Base-by-base conservation (phyloP, 805 yeast species). In the Cyberlindnera petersonii region DNA sequence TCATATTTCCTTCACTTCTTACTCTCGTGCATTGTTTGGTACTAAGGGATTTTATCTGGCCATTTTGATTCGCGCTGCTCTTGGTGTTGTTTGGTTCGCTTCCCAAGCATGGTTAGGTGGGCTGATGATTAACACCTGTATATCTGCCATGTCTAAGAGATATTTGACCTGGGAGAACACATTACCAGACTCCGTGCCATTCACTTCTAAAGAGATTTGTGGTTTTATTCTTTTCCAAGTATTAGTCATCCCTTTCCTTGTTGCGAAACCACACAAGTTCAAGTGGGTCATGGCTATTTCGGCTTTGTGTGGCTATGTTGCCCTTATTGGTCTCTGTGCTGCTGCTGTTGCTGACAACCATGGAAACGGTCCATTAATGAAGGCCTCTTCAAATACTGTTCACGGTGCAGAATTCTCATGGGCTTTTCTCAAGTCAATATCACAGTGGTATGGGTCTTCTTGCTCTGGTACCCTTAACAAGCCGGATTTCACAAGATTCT, bases 1-100 rank as follows among this genome's bases (percentile, higher is more conserved):
- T 59, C 77, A 72, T 51, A 65, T 71, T 27, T 75, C 75, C 13
- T 71, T 59, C 45, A 68, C 77, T 2, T 40, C 70, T 14, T 60
- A 68, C 9, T 73, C 68, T 46, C 54, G 77, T 47, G 59, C 68
- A 23, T 62, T 67, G 4, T 72, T 71, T 53, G 77, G 76, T 24
- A 63, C 71, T 18, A 57, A 54, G 37, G 77, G 77, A 7, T 62
- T 68, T 3, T 53, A 56, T 10, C 42, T 69, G 21, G 74, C 72
- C 15, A 61, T 70, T 27, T 24, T 61, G 29, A 61, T 68, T 14
- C 57, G 73, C 55, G 61, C 71, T 13, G 47, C 71, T 31, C 56
- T 74, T 46, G 21, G 24, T 24, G 42, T 39, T 14, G 42, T 39
- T 10, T 39, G 38, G 42, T 32, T 17, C 15, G 37, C 42, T 2